Percentiles rank a stretch among this genome's conserved stretches.
phyloP scores from a whole-genome alignment of 2,329 filamentous ascomycete genomes.

The Eutypella sp. region DNA sequence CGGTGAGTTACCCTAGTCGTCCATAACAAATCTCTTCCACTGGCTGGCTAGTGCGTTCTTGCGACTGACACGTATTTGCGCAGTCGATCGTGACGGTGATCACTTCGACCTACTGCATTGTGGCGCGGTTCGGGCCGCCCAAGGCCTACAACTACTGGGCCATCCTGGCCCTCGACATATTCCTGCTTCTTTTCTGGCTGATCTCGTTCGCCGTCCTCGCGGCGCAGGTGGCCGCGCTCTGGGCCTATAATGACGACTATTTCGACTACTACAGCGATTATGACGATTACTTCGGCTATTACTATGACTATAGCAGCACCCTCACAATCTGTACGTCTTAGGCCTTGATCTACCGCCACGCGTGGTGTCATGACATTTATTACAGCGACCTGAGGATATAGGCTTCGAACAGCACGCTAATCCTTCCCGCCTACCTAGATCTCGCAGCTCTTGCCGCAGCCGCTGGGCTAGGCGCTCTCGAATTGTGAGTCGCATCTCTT shows the following conservation, averaged over 20 bases:
- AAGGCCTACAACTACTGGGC: constrained; percentile 50
- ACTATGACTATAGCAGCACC: background rate
- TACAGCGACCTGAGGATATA: background rate
- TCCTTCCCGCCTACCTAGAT: constrained; percentile 9
- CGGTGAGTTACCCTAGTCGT: constrained; percentile 30
- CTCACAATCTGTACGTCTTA: background rate
- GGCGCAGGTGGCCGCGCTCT: constrained; percentile 24
- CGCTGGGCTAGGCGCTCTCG: constrained; percentile 35
- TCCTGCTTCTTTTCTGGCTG: constrained; percentile 50
- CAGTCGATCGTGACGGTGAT: constrained; percentile 41
- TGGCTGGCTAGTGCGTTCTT: constrained; percentile 7
- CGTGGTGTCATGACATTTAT: constrained; percentile 1
- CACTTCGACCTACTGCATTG: constrained; percentile 40
- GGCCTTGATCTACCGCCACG: constrained; percentile 5
- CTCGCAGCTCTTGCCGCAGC: constrained; percentile 28
- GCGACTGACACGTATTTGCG: background rate
- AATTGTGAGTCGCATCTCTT: constrained; percentile 35
- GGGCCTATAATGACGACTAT: constrained; percentile 1
- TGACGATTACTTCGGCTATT: constrained; percentile 20
- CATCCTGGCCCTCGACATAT: constrained; percentile 45
- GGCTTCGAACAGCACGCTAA: background rate
- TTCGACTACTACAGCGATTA: constrained; percentile 16
- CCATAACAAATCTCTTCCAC: constrained; percentile 1
- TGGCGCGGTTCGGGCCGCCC: constrained; percentile 36
- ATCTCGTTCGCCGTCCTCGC: constrained; percentile 38